Evolutionary conservation across 306 rosid genomes (phyloP).

Genomic region (Albizia julibrissin): DNA sequence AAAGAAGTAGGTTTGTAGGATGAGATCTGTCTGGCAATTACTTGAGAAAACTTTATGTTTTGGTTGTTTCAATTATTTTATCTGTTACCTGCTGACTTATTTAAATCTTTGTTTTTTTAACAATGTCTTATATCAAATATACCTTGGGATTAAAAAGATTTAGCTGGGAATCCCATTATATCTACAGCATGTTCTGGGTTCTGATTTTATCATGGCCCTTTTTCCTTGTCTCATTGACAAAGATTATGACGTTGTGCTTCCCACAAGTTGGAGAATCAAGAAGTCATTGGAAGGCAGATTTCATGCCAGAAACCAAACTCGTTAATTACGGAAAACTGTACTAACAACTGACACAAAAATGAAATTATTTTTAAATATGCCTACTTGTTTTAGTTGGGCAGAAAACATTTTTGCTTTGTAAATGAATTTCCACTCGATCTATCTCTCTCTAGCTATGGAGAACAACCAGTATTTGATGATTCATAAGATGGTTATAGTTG

Average conservation of each 20-base stretch:
- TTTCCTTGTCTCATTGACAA: not conserved
- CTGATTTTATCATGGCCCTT: not conserved
- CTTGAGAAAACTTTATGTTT: slow-evolving; percentile 17
- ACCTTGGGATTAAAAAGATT: not conserved
- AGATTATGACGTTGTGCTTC: not conserved
- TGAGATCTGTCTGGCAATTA: not conserved
- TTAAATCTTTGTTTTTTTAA: slow-evolving; percentile 5
- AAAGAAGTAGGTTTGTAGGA: not conserved
- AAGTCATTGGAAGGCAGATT: not conserved
- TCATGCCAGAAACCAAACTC: slow-evolving; percentile 4
- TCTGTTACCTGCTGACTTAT: not conserved
- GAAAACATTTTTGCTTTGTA: not conserved
- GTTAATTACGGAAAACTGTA: not conserved
- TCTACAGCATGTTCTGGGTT: slow-evolving; percentile 1
- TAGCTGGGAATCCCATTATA: not conserved
- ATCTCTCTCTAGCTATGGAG: not conserved
- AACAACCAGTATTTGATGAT: slow-evolving; percentile 10
- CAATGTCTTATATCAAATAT: not conserved
- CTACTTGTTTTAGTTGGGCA: not conserved
- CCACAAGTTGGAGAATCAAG: not conserved
- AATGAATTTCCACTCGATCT: slow-evolving; percentile 12
- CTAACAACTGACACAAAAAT: not conserved
- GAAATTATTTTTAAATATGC: not conserved
- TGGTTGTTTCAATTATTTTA: slow-evolving; percentile 15
- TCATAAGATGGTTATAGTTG: slow-evolving; percentile 12